A percentile compares a stretch with the other conserved stretches of the same genome.
phyloP scores from a whole-genome alignment of 1,284 basidiomycete species.

The Leccinum pallidistipes region DNA sequence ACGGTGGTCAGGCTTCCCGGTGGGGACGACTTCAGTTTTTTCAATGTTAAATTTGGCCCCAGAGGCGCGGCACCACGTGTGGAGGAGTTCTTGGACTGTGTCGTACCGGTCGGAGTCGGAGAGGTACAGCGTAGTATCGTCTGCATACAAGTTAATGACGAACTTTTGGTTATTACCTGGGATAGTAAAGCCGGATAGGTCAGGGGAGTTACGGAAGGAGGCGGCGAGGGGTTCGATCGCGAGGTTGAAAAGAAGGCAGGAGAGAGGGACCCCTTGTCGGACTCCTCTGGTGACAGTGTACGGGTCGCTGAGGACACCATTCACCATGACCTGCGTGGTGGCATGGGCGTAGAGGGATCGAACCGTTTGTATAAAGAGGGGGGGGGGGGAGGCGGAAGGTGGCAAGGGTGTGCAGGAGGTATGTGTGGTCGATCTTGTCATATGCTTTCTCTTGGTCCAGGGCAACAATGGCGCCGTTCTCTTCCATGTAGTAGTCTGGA shows the following conservation, averaged over 20 bases:
- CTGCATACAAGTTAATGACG: conserved; percentile 1
- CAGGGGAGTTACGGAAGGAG: neutral
- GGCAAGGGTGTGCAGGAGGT: neutral
- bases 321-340: conserved; percentile 27
- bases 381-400: neutral
- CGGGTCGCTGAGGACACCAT: conserved; percentile 16
- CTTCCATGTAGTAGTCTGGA: conserved; percentile 2
- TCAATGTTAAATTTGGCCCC: too few species aligned
- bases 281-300: conserved; percentile 36
- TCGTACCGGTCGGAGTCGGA: conserved; percentile 7
- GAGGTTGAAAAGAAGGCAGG: conserved; percentile 40
- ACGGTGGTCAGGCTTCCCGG: too few species aligned
- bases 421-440: conserved; percentile 14
- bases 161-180: neutral
- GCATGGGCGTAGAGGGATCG: conserved; percentile 36
- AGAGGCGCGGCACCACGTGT: too few species aligned
- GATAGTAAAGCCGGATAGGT: neutral
- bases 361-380: conserved; percentile 24
- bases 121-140: conserved; percentile 21
- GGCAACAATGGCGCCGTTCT: neutral
- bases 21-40: too few species aligned
- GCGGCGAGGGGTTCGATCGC: conserved; percentile 17
- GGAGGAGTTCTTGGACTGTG: too few species aligned
- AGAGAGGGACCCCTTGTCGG: conserved; percentile 40
- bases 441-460: conserved; percentile 20